Percentiles rank a stretch among this genome's conserved stretches.
phyloP scores from a whole-genome alignment of 768 basidiomycete species.

The Pisolithus marmoratus region DNA sequence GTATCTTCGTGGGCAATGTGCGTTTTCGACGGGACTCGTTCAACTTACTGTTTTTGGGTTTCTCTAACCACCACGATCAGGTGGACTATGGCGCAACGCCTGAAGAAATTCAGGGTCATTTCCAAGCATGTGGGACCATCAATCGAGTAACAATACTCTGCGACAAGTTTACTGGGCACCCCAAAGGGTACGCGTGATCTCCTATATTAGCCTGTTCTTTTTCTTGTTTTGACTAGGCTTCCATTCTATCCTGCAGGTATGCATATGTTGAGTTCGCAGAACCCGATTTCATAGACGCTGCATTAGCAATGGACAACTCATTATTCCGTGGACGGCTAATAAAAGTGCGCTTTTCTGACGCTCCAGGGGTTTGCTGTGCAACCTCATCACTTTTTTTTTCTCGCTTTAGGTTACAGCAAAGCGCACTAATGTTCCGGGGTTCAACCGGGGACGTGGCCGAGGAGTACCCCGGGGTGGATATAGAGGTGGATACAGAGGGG shows the following conservation, averaged over 20 bases:
- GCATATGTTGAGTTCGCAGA: slow-evolving; percentile 99
- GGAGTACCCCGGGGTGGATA: slow-evolving; percentile 48
- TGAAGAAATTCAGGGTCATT: slow-evolving; percentile 96
- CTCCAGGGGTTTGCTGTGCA: neutral
- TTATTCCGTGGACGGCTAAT: slow-evolving; percentile 89
- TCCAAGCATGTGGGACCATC: slow-evolving; percentile 96
- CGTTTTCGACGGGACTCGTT: slow-evolving; percentile 26
- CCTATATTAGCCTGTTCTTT: slow-evolving; percentile 11
- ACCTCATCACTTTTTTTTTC: neutral
- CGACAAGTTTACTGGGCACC: slow-evolving; percentile 99
- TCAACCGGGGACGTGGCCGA: slow-evolving; percentile 77
- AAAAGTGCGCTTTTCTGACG: slow-evolving; percentile 52
- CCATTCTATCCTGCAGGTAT: slow-evolving; percentile 49
- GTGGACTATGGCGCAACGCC: slow-evolving; percentile 97
- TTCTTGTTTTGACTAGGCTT: slow-evolving; percentile 5
- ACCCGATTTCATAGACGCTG: slow-evolving; percentile 83
- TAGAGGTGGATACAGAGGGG: slow-evolving; percentile 57
- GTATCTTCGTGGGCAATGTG: slow-evolving; percentile 96
- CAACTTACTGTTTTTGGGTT: slow-evolving; percentile 4
- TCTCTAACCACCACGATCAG: slow-evolving; percentile 35
- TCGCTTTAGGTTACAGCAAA: slow-evolving; percentile 79
- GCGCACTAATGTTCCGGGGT: slow-evolving; percentile 93
- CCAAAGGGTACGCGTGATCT: slow-evolving; percentile 71
- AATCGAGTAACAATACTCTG: slow-evolving; percentile 99
- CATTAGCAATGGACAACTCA: slow-evolving; percentile 92